Percentiles rank a stretch among this genome's conserved stretches.
Conservation (phyloP, 768 basidiomycete species). For the Auricularia cornea region DNA sequence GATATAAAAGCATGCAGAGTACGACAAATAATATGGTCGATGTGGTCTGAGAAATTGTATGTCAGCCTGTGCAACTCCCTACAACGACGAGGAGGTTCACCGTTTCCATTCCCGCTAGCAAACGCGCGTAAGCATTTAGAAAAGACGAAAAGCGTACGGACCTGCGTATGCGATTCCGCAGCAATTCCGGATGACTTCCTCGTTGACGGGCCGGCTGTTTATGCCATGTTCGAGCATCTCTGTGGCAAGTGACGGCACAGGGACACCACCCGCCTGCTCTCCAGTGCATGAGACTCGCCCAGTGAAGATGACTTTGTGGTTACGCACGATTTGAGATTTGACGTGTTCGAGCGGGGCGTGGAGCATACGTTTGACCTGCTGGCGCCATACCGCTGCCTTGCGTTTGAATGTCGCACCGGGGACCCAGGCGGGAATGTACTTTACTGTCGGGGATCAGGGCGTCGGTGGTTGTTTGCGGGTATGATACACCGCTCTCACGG, state of each 20-base stretch:
- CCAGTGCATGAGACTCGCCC: neutral
- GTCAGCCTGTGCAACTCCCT: neutral
- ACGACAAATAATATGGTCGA: constrained; percentile 22
- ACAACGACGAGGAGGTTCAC: neutral
- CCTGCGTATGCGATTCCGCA: neutral
- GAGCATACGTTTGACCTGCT: neutral
- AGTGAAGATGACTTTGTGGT: neutral
- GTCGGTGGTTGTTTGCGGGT: too few relatives aligned
- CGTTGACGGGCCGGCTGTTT: neutral
- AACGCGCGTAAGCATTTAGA: too few relatives aligned
- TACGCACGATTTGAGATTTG: neutral
- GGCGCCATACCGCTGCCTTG: constrained; percentile 42
- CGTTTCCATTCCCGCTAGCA: neutral
- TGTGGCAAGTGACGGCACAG: neutral
- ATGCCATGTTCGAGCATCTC: neutral
- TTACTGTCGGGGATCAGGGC: constrained; percentile 13
- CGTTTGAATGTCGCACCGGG: constrained; percentile 61
- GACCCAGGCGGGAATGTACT: constrained; percentile 52
- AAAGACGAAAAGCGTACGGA: neutral
- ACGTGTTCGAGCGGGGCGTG: constrained; percentile 2
- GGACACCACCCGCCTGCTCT: neutral
- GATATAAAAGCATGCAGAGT: constrained; percentile 23
- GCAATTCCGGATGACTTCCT: neutral
- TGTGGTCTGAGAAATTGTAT: constrained; percentile 16
- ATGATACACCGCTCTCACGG: constrained; percentile 13